Evolutionary conservation across 148 eudicot species (phyloP).

Genomic region (Rhododendron kiyosumense): DNA sequence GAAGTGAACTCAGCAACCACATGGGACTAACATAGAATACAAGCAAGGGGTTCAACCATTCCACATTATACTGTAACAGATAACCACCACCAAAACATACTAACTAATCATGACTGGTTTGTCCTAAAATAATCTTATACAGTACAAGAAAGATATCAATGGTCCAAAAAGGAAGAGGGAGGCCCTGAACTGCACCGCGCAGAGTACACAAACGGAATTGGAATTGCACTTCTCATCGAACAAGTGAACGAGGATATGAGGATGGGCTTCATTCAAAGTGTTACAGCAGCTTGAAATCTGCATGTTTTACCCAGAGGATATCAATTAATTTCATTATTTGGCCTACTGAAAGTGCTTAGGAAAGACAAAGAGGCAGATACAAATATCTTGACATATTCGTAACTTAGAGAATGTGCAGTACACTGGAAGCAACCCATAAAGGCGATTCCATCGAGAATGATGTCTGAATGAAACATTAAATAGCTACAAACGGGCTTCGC

Average conservation of each 20-base stretch:
- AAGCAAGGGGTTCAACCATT: neutral
- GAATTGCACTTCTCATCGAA: neutral
- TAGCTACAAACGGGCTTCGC: neutral
- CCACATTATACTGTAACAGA: no score
- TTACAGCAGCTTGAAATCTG: neutral
- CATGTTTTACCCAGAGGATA: neutral
- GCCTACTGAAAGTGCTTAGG: neutral
- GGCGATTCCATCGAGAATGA: neutral
- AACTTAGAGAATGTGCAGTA: neutral
- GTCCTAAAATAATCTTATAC: neutral
- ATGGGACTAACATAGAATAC: no score
- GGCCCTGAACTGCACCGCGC: neutral
- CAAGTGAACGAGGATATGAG: neutral
- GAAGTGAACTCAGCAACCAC: no score
- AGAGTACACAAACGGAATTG: neutral
- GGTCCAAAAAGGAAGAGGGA: neutral
- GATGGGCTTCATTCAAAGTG: neutral
- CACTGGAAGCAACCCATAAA: neutral
- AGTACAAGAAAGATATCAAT: neutral
- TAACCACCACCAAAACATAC: neutral
- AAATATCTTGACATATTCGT: neutral
- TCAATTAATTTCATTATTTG: neutral
- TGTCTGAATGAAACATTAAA: neutral
- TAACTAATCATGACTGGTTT: no score
- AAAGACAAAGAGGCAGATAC: neutral